A percentile compares a stretch with the other conserved stretches of the same genome.
These are phyloP conservation scores for Aeminium ludgeri DNA, from an alignment of 495 filamentous ascomycete genomes.

Conservation along the genomic window DNA sequence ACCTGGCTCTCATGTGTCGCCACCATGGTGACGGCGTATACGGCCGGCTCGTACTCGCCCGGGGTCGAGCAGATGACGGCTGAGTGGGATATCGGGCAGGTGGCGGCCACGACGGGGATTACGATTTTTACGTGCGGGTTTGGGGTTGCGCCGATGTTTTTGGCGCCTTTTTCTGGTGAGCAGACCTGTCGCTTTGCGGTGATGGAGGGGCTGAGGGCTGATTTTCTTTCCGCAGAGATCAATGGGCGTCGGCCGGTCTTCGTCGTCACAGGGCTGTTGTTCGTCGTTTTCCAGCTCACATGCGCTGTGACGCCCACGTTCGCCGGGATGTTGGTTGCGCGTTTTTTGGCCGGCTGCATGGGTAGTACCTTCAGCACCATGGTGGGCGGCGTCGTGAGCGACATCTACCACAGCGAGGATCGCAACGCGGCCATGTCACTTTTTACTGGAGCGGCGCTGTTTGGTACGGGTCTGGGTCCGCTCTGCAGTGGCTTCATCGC, in stretches of 20 bases:
- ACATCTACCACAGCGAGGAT: constrained; percentile 65
- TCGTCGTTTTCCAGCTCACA: constrained; percentile 49
- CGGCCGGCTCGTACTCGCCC: constrained; percentile 64
- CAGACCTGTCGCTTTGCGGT: too few species aligned
- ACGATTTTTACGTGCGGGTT: constrained; percentile 76
- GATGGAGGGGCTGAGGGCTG: too few species aligned
- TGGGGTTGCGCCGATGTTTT: constrained; percentile 69
- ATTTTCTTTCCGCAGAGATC: constrained; percentile 36
- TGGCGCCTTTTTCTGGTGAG: constrained; percentile 57
- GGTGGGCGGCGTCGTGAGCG: constrained; percentile 81
- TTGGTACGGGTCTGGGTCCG: constrained; percentile 71
- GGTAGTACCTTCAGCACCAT: constrained; percentile 76
- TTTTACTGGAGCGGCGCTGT: constrained; percentile 57
- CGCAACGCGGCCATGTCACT: constrained; percentile 83
- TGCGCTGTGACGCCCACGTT: constrained; percentile 59
- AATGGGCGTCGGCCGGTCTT: constrained; percentile 69
- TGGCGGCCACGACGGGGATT: constrained; percentile 58
- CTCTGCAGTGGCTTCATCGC: constrained; percentile 56
- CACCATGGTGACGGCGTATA: constrained; percentile 64
- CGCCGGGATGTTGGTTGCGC: constrained; percentile 57
- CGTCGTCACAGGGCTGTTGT: constrained; percentile 52
- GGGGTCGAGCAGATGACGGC: constrained; percentile 42
- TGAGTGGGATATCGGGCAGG: constrained; percentile 43
- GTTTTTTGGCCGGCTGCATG: constrained; percentile 61
- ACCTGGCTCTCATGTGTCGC: constrained; percentile 59